Conservation (phyloP, 805 yeast genomes). For the Cyberlindnera subsufficiens region DNA sequence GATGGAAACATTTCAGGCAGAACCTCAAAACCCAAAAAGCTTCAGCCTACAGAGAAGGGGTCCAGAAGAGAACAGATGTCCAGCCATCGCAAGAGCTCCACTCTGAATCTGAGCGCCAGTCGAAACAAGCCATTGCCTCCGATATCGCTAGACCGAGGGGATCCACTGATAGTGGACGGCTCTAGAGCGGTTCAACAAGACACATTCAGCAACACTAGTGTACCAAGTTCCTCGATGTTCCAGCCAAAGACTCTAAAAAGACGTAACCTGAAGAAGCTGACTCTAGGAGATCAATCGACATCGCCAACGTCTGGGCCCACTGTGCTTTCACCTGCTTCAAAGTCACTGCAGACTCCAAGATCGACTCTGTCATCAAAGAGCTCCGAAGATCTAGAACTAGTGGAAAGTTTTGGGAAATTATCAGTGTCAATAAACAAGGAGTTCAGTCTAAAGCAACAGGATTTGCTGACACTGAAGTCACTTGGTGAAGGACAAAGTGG, state of each 20-base stretch:
- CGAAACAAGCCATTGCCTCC: slow-evolving; percentile 26
- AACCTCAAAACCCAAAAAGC: no score
- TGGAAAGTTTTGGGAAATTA: slow-evolving; percentile 40
- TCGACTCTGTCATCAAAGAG: slow-evolving; percentile 28
- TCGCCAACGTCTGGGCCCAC: slow-evolving; percentile 1
- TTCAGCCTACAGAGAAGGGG: no score
- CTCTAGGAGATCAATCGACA: slow-evolving; percentile 26
- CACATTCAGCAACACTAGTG: neutral
- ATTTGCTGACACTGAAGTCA: slow-evolving; percentile 66
- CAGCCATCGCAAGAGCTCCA: slow-evolving; percentile 21
- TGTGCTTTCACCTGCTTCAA: slow-evolving; percentile 3
- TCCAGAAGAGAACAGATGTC: slow-evolving; percentile 1
- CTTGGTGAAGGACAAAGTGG: slow-evolving; percentile 96
- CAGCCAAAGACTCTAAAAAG: slow-evolving; percentile 46
- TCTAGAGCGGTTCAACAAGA: neutral
- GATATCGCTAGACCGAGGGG: slow-evolving; percentile 10
- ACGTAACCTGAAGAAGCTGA: slow-evolving; percentile 52
- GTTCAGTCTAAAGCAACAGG: slow-evolving; percentile 50
- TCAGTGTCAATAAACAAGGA: slow-evolving; percentile 51
- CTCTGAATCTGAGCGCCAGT: slow-evolving; percentile 19
- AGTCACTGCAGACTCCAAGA: slow-evolving; percentile 17
- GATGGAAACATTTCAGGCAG: no score
- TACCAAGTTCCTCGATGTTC: slow-evolving; percentile 17
- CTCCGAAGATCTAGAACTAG: slow-evolving; percentile 28
- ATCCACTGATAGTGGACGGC: neutral